Percentiles rank a stretch among this genome's conserved stretches.
Conservation (phyloP, 768 basidiomycete species). For the Zangia roseola region DNA sequence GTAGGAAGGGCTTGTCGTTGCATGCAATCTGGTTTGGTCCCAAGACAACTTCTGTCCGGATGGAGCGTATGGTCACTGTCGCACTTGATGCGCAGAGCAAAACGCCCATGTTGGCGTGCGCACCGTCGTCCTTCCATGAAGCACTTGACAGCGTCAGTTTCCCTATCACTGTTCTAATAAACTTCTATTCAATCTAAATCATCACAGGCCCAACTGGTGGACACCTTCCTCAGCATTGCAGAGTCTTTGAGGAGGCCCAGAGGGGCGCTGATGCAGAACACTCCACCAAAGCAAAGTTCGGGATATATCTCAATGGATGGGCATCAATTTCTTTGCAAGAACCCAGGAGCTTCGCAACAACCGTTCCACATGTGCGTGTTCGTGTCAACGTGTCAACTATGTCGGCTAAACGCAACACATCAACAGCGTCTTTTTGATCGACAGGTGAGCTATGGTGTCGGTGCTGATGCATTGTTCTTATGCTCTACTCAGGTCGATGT, state of each 20-base stretch:
- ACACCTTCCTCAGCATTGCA: constrained; percentile 56
- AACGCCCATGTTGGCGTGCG: constrained; percentile 24
- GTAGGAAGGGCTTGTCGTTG: constrained; percentile 54
- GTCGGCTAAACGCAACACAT: background rate
- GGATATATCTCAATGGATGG: constrained; percentile 58
- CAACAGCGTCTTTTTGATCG: constrained; percentile 20
- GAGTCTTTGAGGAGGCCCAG: constrained; percentile 54
- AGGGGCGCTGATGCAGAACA: constrained; percentile 39
- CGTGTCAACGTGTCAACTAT: background rate
- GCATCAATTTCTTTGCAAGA: constrained; percentile 50
- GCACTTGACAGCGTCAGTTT: constrained; percentile 48
- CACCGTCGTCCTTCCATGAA: constrained; percentile 46
- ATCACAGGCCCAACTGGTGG: constrained; percentile 46
- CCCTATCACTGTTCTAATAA: background rate
- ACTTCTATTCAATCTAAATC: background rate
- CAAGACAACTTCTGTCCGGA: constrained; percentile 13
- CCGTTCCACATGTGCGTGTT: constrained; percentile 57
- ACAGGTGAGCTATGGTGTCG: constrained; percentile 7
- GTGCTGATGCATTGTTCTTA: background rate
- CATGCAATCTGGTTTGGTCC: constrained; percentile 57
- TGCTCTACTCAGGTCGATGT: constrained; percentile 41
- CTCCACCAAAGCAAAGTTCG: constrained; percentile 28
- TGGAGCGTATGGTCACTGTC: constrained; percentile 47
- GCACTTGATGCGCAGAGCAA: constrained; percentile 46
- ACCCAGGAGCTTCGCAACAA: constrained; percentile 48